phyloP scores from a whole-genome alignment of 768 basidiomycete species.

The Panaeolus papilionaceus region DNA sequence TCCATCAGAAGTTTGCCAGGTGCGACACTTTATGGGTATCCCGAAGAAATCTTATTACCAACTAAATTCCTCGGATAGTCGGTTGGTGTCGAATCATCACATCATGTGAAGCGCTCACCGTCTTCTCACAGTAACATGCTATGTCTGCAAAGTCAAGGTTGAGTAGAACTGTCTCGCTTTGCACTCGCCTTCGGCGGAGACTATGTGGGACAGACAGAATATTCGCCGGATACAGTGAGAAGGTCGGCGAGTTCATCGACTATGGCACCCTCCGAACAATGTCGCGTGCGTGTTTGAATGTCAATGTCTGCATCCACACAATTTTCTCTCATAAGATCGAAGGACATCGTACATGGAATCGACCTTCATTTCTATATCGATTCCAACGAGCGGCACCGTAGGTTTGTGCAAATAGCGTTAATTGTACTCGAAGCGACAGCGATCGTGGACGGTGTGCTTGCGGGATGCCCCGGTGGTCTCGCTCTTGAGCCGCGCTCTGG shows the following conservation, averaged over 20 bases:
- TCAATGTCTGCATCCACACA: background rate
- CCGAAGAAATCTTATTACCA: background rate
- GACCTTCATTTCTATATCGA: background rate
- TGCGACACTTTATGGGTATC: background rate
- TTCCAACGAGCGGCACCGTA: background rate
- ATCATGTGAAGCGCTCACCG: slow-evolving; percentile 2
- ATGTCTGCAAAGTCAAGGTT: background rate
- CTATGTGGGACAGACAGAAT: background rate
- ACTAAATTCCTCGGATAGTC: background rate
- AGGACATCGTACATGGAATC: background rate
- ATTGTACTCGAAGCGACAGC: background rate
- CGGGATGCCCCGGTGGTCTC: background rate
- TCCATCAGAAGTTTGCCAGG: background rate
- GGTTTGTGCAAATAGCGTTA: background rate
- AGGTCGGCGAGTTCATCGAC: background rate
- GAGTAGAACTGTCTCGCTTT: slow-evolving; percentile 3
- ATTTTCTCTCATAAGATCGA: background rate
- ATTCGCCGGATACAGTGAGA: background rate
- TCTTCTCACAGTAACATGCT: background rate
- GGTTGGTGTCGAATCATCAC: background rate
- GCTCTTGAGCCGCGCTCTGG: background rate
- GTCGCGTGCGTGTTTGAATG: background rate
- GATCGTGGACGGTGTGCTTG: background rate
- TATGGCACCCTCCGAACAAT: background rate
- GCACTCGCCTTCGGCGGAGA: background rate